Percentiles rank a stretch among this genome's conserved stretches.
Evolutionary conservation across 768 basidiomycete species (phyloP).

Genomic region (Kwoniella dejecticola): DNA sequence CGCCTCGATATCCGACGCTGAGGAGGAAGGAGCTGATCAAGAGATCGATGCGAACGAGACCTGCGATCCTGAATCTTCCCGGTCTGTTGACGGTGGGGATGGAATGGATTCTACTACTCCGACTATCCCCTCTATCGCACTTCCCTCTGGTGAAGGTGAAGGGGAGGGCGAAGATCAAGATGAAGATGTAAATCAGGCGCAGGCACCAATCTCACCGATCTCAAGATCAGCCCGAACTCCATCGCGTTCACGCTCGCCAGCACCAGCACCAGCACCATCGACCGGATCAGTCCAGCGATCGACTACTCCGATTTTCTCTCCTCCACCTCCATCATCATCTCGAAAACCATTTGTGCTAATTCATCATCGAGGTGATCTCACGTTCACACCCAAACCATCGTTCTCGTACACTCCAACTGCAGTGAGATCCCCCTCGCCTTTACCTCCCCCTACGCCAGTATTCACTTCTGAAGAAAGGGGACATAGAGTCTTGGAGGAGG

Average conservation of each 20-base stretch:
- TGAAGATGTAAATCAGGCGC: no score
- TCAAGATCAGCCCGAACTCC: neutral
- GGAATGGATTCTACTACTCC: no score
- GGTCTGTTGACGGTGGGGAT: no score
- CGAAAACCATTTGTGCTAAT: constrained; percentile 21
- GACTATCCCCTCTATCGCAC: no score
- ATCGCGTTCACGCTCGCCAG: neutral
- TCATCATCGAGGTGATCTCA: constrained; percentile 12
- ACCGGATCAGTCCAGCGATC: neutral
- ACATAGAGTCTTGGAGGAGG: constrained; percentile 16
- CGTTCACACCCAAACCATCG: constrained; percentile 9
- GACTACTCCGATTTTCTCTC: constrained; percentile 6
- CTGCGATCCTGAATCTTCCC: no score
- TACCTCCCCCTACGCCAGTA: constrained; percentile 3
- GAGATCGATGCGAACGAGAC: neutral
- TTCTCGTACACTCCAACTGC: neutral
- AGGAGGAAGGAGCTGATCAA: no score
- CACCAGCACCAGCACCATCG: neutral
- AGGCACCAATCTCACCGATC: no score
- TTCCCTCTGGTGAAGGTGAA: neutral
- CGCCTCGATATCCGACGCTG: no score
- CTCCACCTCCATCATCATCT: neutral
- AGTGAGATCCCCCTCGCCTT: constrained; percentile 4
- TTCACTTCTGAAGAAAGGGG: constrained; percentile 6
- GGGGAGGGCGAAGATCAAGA: no score